These are phyloP conservation scores for Dryas drummondii DNA, from an alignment of 306 rosid species.

Conservation along the genomic window DNA sequence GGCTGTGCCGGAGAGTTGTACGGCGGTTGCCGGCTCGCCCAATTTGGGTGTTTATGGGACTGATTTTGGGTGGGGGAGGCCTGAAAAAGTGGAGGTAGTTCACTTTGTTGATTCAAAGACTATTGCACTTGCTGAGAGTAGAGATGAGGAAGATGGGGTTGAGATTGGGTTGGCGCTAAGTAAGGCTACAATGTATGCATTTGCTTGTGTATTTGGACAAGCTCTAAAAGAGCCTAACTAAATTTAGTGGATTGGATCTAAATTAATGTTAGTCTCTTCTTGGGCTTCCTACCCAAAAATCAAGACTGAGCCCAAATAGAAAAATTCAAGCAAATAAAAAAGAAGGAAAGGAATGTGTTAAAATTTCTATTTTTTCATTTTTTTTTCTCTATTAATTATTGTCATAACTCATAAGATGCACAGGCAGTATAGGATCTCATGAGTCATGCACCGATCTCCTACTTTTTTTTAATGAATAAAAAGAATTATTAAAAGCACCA, in stretches of 20 bases:
- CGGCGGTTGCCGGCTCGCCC: conserved; percentile 2
- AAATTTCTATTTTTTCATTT: no score
- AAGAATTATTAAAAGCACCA: no score
- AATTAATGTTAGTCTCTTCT: no score
- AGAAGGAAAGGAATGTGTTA: neutral
- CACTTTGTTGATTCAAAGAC: neutral
- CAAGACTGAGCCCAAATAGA: no score
- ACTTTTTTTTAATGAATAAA: no score
- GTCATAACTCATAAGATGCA: no score
- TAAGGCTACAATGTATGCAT: neutral
- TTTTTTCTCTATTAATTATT: no score
- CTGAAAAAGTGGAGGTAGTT: neutral
- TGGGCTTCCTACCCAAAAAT: no score
- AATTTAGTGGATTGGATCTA: no score
- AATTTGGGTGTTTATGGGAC: conserved; percentile 13
- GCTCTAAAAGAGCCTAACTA: neutral
- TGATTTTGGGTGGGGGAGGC: conserved; percentile 25
- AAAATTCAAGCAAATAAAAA: no score
- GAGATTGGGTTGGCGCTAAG: neutral
- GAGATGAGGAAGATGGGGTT: conserved; percentile 17
- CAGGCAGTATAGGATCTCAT: no score
- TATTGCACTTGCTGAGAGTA: conserved; percentile 15
- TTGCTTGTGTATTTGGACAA: conserved; percentile 1
- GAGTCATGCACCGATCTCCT: no score
- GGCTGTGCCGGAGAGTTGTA: neutral